phyloP scores from a whole-genome alignment of 768 basidiomycete genomes.

The Chiua virens region DNA sequence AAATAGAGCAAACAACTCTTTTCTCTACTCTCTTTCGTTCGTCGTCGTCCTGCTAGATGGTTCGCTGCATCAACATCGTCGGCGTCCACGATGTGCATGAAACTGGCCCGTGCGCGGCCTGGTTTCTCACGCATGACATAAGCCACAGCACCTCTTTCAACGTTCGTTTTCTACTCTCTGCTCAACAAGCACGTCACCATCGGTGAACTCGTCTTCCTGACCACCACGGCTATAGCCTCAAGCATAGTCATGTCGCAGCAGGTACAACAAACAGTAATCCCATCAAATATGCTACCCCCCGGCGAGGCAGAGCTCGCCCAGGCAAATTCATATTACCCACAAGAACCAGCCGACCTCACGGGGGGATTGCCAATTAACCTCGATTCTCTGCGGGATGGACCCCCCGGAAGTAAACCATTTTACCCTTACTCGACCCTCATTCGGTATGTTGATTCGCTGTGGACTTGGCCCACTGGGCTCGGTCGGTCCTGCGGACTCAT shows the following conservation, averaged over 20 bases:
- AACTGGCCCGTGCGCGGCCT: slow-evolving; percentile 57
- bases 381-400: slow-evolving; percentile 82
- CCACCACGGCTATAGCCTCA: slow-evolving; percentile 6
- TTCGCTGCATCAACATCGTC: slow-evolving; percentile 12
- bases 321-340: slow-evolving; percentile 68
- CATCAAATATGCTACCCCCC: slow-evolving; percentile 60
- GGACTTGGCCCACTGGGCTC: background rate
- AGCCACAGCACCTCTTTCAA: slow-evolving; percentile 51
- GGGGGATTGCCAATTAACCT: slow-evolving; percentile 85
- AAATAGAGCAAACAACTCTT: slow-evolving; percentile 48
- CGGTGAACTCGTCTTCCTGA: slow-evolving; percentile 9
- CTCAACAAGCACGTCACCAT: slow-evolving; percentile 23
- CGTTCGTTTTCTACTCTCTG: slow-evolving; percentile 30
- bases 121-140: slow-evolving; percentile 47
- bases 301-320: slow-evolving; percentile 51
- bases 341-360: slow-evolving; percentile 74
- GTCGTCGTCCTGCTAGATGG: slow-evolving; percentile 29
- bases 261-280: slow-evolving; percentile 53
- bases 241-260: slow-evolving; percentile 48
- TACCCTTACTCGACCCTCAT: slow-evolving; percentile 91
- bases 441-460: slow-evolving; percentile 51
- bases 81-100: slow-evolving; percentile 25
- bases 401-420: slow-evolving; percentile 86
- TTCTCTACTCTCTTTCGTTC: slow-evolving; percentile 32
- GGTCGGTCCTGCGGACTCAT: background rate